Conservation (phyloP, 1,139 yeast genomes). For the Geotrichum bryndzae region DNA sequence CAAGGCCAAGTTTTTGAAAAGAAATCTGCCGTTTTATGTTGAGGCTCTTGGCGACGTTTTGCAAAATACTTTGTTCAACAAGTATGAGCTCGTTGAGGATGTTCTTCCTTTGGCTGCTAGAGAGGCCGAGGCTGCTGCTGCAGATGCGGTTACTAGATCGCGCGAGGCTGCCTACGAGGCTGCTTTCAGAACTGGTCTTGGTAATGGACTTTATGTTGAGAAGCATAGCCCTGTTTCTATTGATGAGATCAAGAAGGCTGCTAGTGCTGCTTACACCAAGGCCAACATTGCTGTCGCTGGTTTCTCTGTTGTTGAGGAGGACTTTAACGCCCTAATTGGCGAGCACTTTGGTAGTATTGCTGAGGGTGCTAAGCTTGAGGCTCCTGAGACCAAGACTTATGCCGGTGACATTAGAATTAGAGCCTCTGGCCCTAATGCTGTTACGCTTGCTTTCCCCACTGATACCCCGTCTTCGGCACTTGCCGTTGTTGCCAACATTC, state of each 20-base stretch:
- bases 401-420: slow-evolving; percentile 76
- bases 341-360: slow-evolving; percentile 63
- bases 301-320: slow-evolving; percentile 67
- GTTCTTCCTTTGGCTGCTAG: slow-evolving; percentile 69
- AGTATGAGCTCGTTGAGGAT: slow-evolving; percentile 71
- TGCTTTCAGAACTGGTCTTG: slow-evolving; percentile 84
- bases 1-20: slow-evolving; percentile 74
- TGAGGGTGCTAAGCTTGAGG: slow-evolving; percentile 46
- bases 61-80: slow-evolving; percentile 62
- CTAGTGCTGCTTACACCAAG: slow-evolving; percentile 62
- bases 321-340: slow-evolving; percentile 59
- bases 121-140: slow-evolving; percentile 45
- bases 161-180: slow-evolving; percentile 73
- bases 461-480: slow-evolving; percentile 58
- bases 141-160: slow-evolving; percentile 55
- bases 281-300: slow-evolving; percentile 68
- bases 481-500: slow-evolving; percentile 66
- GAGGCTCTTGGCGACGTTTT: slow-evolving; percentile 77
- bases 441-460: slow-evolving; percentile 79
- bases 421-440: slow-evolving; percentile 58
- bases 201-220: slow-evolving; percentile 74
- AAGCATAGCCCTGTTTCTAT: slow-evolving; percentile 52
- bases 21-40: slow-evolving; percentile 86
- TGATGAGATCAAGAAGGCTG: slow-evolving; percentile 63
- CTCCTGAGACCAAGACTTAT: slow-evolving; percentile 43